These are phyloP conservation scores for Carex littledalei DNA, from an alignment of 176 grass and related monocot species.

Conservation along the genomic window DNA sequence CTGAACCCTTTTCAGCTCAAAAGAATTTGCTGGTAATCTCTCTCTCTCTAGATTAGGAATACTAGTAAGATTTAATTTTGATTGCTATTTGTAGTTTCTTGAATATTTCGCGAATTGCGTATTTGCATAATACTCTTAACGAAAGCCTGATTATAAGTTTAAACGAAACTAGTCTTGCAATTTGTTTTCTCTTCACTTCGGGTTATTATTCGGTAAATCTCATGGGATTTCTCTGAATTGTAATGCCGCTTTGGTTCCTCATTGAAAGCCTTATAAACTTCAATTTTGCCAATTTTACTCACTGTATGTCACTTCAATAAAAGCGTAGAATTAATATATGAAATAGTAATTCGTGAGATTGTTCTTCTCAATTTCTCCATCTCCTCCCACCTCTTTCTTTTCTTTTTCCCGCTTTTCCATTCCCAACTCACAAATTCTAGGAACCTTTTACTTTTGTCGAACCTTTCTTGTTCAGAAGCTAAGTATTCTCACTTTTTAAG, in stretches of 20 bases:
- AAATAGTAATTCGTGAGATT: neutral
- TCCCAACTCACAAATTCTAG: neutral
- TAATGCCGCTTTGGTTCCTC: neutral
- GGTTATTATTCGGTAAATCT: neutral
- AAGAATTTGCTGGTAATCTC: neutral
- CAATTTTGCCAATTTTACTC: neutral
- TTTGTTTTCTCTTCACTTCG: conserved; percentile 21
- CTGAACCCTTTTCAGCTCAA: neutral
- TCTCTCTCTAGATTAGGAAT: neutral
- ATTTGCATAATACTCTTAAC: neutral
- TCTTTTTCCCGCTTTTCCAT: neutral
- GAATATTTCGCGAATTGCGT: neutral
- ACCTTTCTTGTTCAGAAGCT: neutral
- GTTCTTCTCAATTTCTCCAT: neutral
- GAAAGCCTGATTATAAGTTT: neutral
- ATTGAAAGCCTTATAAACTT: neutral
- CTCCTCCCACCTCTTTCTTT: neutral
- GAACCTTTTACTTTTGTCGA: neutral
- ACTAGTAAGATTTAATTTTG: neutral
- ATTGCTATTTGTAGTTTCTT: neutral
- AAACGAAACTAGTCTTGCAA: neutral
- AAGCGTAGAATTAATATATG: neutral
- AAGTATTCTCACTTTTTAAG: neutral
- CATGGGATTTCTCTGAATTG: neutral
- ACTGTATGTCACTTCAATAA: neutral